Base-by-base conservation (phyloP, 2,329 filamentous ascomycete genomes). In the Myriosclerotinia curreyana region DNA sequence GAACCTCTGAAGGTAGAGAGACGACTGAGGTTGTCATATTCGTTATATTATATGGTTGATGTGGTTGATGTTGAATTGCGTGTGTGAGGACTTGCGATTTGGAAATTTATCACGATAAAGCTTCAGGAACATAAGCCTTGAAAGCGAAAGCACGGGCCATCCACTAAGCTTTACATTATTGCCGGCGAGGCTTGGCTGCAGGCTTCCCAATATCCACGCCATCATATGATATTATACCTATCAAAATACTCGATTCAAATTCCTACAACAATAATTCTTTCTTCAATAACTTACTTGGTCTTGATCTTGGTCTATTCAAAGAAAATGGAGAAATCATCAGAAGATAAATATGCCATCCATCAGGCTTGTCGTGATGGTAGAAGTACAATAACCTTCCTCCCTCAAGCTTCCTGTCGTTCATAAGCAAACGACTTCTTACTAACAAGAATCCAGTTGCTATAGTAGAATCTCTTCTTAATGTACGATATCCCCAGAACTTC, bases 341-440 rank as follows among this genome's bases (percentile, higher is more conserved):
- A 79, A 55, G 80, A 86, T 60, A 91, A 89, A 71, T 97, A 88
- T 71, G 89, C 92, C 36, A 88, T 97, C 51, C 94, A 98, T 74
- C 90, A 90, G 69, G 94, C 94, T 50, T 89, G 89, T 67, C 85
- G 93, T 64, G 91, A 96, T 76, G 92, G 93, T 50, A 89, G 86
- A 80, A 83, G 93, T 96, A 82, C 74, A 82, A 59, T 65, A 61
- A 64, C 22, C 40, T n/a, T 63, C 22, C 42, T 25, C 38, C 25
- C 36, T n/a, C n/a, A n/a, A n/a, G n/a, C n/a, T n/a, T 46, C 38
- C 25, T 34, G 7, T n/a, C n/a, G 5, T 25, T 40, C 5, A 15
- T 17, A 14, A 36, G 50, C 54, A 46, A 66, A 63, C 54, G 52
- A 49, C 59, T 17, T 67, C 25, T 69, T 64, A 69, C 74, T 74